Percentiles rank a stretch among this genome's conserved stretches.
Evolutionary conservation across 2,329 filamentous ascomycete species (phyloP).

Genomic region (Fusarium anthophilum): DNA sequence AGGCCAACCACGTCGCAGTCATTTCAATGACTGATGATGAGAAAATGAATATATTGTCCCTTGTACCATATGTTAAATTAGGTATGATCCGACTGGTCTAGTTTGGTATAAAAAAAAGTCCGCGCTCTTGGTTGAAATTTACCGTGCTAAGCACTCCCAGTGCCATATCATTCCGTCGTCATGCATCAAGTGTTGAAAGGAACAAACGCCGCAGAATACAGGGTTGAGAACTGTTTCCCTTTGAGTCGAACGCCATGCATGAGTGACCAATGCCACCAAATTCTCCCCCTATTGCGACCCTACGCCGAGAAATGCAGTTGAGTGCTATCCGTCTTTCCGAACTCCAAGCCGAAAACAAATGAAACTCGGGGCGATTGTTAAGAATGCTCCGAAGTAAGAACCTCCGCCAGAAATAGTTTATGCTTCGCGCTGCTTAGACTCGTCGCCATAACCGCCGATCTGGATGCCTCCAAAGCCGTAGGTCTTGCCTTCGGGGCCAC

Average conservation of each 20-base stretch:
- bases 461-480: constrained; percentile 63
- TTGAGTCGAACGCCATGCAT: constrained; percentile 37
- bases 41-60: background rate
- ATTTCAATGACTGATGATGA: background rate
- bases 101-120: constrained; percentile 38
- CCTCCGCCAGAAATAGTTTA: constrained; percentile 20
- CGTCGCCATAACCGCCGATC: constrained; percentile 67
- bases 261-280: background rate
- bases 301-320: constrained; percentile 46
- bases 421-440: constrained; percentile 53
- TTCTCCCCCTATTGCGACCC: background rate
- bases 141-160: constrained; percentile 2
- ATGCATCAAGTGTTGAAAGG: constrained; percentile 43
- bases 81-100: constrained; percentile 36
- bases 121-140: background rate
- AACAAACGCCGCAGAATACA: constrained; percentile 41
- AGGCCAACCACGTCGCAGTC: constrained; percentile 27
- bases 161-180: constrained; percentile 6
- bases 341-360: constrained; percentile 17
- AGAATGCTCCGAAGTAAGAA: constrained; percentile 23
- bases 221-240: constrained; percentile 47
- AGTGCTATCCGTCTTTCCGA: constrained; percentile 37
- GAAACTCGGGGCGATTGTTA: constrained; percentile 31
- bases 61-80: background rate
- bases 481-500: constrained; percentile 70